Percentiles rank a stretch among this genome's conserved stretches.
Evolutionary conservation across 129 eudicot genomes (phyloP).

Genomic region (Helianthus tuberosus): DNA sequence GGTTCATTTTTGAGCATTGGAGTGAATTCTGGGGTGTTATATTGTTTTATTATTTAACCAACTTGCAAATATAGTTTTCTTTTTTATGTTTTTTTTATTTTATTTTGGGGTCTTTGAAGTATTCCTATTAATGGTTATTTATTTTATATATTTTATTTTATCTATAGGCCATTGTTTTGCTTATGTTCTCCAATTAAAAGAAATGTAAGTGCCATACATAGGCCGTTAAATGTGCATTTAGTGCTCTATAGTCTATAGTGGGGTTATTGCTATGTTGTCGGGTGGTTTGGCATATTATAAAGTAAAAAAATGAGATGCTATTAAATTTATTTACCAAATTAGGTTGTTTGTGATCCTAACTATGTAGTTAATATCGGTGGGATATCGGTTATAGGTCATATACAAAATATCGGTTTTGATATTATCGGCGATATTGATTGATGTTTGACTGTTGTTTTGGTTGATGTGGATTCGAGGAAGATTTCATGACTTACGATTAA

Average conservation of each 20-base stretch:
- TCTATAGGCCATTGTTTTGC: not conserved
- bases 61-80: slow-evolving; percentile 24
- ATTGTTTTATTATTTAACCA: slow-evolving; percentile 29
- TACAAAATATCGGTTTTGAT: too few species aligned
- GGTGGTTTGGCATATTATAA: not conserved
- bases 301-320: not conserved
- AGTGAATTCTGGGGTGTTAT: slow-evolving; percentile 2
- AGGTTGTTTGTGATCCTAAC: too few species aligned
- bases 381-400: too few species aligned
- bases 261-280: slow-evolving; percentile 18
- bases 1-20: slow-evolving; percentile 24
- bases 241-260: not conserved
- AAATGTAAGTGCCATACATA: slow-evolving; percentile 9
- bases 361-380: too few species aligned
- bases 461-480: too few species aligned
- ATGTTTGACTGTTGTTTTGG: too few species aligned
- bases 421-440: too few species aligned
- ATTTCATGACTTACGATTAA: too few species aligned
- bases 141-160: not conserved
- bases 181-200: not conserved
- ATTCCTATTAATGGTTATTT: slow-evolving; percentile 5
- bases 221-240: slow-evolving; percentile 2
- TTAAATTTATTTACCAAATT: too few species aligned
- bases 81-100: not conserved
- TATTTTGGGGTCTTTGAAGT: not conserved